Percentiles rank a stretch among this genome's conserved stretches.
Evolutionary conservation across 2,329 filamentous ascomycete genomes (phyloP).

Genomic region (Didymellaceae sp.): DNA sequence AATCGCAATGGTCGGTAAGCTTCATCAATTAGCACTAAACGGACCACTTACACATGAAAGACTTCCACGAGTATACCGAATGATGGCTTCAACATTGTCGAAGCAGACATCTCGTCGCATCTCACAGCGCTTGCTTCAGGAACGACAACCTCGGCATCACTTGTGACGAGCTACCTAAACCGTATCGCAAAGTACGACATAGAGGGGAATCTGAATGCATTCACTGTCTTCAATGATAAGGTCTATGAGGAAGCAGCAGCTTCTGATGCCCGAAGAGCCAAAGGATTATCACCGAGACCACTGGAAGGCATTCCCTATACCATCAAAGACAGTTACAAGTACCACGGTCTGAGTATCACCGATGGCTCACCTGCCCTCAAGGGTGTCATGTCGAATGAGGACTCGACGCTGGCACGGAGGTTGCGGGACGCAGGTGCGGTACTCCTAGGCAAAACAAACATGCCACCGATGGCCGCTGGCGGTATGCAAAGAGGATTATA

Average conservation of each 20-base stretch:
- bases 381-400: constrained; percentile 57
- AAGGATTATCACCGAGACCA: constrained; percentile 44
- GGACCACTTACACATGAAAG: neutral
- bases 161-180: constrained; percentile 55
- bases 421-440: constrained; percentile 59
- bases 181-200: constrained; percentile 58
- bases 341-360: constrained; percentile 60
- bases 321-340: constrained; percentile 65
- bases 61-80: neutral
- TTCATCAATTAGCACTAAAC: too few relatives aligned
- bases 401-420: constrained; percentile 58
- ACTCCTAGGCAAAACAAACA: constrained; percentile 64
- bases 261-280: constrained; percentile 55
- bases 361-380: constrained; percentile 63
- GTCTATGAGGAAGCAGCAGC: constrained; percentile 57
- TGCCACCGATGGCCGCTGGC: constrained; percentile 66
- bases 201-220: constrained; percentile 54
- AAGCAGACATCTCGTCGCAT: constrained; percentile 56
- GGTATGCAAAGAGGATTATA: constrained; percentile 65
- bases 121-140: constrained; percentile 51
- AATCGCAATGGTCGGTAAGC: constrained; percentile 3
- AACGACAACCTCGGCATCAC: constrained; percentile 53
- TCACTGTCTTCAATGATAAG: constrained; percentile 56
- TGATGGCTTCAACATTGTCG: constrained; percentile 49
- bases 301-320: constrained; percentile 66